phyloP scores from a whole-genome alignment of 225 moss, liverwort and hornwort genomes.

The Straminergon stramineum region DNA sequence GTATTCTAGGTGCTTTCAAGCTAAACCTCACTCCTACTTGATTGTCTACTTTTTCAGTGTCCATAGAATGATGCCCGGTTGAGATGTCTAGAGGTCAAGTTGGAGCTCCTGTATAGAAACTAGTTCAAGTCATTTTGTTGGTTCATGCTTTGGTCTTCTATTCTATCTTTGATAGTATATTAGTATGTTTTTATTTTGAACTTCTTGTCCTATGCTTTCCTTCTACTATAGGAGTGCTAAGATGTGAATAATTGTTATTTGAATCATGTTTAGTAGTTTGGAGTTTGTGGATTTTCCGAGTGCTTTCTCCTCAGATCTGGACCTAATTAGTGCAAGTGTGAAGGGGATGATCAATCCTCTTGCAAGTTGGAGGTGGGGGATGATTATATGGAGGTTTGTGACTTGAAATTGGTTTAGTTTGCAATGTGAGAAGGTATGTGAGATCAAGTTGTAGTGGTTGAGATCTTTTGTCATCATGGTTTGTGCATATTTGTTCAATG shows the following conservation, averaged over 20 bases:
- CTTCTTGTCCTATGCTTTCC: neutral
- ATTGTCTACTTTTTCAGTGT: neutral
- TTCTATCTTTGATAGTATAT: neutral
- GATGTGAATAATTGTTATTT: neutral
- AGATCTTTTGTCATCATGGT: neutral
- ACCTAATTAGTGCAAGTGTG: fast-evolving
- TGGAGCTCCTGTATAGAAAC: neutral
- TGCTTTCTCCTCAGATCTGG: neutral
- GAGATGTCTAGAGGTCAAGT: neutral
- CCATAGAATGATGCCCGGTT: no score
- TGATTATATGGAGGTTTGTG: neutral
- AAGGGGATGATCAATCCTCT: neutral
- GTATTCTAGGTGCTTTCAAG: neutral
- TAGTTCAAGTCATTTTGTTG: neutral
- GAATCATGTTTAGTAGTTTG: neutral
- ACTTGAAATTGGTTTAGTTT: neutral
- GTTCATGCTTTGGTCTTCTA: no score
- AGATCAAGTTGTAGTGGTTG: neutral
- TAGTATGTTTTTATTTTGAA: neutral
- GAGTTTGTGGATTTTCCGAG: neutral
- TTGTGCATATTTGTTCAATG: neutral
- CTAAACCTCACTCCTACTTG: neutral
- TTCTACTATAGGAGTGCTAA: fast-evolving
- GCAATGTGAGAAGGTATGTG: no score
- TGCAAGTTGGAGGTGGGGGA: neutral